Percentiles rank a stretch among this genome's conserved stretches.
These are phyloP conservation scores for Leishmania braziliensis DNA, from an alignment of 208 protist species.

Conservation along the genomic window DNA sequence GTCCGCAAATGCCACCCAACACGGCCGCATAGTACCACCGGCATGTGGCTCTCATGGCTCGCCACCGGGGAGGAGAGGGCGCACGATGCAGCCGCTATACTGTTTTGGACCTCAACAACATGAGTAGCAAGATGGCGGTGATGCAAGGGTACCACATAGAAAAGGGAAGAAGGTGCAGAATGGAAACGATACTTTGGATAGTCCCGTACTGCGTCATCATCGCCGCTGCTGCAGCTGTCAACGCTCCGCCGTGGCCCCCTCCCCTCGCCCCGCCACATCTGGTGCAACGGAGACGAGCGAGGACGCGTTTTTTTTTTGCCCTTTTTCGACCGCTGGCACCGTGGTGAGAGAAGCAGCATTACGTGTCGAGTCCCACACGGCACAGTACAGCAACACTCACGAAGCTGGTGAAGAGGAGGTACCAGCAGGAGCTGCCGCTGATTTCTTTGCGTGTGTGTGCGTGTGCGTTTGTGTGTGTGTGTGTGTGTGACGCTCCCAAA, in stretches of 20 bases:
- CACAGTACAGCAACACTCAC: not conserved
- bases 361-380: not conserved
- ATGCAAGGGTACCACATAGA: not conserved
- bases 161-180: not conserved
- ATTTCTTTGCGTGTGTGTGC: not conserved
- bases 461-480: not conserved
- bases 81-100: not conserved
- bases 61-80: not conserved
- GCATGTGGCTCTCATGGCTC: conserved; percentile 1
- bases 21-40: not conserved
- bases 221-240: not conserved
- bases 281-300: not conserved
- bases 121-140: too few relatives aligned
- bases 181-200: not conserved
- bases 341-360: not conserved
- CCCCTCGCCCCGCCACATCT: not conserved
- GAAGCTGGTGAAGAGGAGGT: not conserved
- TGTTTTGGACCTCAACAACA: not conserved
- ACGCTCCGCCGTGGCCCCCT: not conserved
- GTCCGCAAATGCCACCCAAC: not conserved
- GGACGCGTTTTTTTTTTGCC: not conserved
- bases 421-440: not conserved
- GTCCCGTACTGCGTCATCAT: not conserved
- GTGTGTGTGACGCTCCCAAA: not conserved
- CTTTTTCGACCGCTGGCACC: not conserved